Evolutionary conservation across 2,329 filamentous ascomycete genomes (phyloP).

Genomic region (Pseudogymnoascus sp.): DNA sequence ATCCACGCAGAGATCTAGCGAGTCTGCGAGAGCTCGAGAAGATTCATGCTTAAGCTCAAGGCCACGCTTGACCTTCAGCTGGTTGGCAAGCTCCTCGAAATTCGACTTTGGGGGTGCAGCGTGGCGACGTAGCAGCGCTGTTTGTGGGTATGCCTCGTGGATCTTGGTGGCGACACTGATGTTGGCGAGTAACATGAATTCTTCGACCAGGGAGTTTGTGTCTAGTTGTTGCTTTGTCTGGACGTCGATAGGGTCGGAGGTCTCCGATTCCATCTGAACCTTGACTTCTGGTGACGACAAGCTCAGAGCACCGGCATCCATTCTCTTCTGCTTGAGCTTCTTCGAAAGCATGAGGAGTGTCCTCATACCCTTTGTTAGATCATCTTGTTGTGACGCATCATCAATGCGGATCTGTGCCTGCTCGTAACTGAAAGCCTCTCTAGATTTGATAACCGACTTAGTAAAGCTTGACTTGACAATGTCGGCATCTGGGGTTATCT

Average conservation of each 20-base stretch:
- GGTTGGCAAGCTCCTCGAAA: conserved; percentile 87
- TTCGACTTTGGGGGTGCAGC: conserved; percentile 88
- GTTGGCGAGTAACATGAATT: conserved; percentile 99
- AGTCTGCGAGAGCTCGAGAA: conserved; percentile 88
- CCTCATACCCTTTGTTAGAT: conserved; percentile 84
- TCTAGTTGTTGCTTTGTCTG: conserved; percentile 91
- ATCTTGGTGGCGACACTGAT: conserved; percentile 87
- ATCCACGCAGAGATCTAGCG: conserved; percentile 78
- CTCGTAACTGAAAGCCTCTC: conserved; percentile 97
- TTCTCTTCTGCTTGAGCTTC: conserved; percentile 87
- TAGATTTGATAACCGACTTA: conserved; percentile 94
- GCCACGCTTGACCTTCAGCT: conserved; percentile 79
- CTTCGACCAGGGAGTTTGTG: conserved; percentile 95
- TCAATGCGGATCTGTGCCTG: conserved; percentile 92
- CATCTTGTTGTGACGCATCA: conserved; percentile 77
- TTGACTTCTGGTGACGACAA: conserved; percentile 97
- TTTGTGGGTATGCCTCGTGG: conserved; percentile 88
- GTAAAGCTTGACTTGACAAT: conserved; percentile 83
- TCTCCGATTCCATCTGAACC: conserved; percentile 90
- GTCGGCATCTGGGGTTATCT: conserved; percentile 76
- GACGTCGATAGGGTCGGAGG: conserved; percentile 90
- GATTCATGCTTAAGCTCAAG: conserved; percentile 77
- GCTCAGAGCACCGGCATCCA: conserved; percentile 91
- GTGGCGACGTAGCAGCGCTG: conserved; percentile 87
- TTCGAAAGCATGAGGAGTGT: conserved; percentile 81